Percentiles rank a stretch among this genome's conserved stretches.
These are phyloP conservation scores for Danielozyma ontarioensis DNA, from an alignment of 805 yeast species.

Conservation along the genomic window DNA sequence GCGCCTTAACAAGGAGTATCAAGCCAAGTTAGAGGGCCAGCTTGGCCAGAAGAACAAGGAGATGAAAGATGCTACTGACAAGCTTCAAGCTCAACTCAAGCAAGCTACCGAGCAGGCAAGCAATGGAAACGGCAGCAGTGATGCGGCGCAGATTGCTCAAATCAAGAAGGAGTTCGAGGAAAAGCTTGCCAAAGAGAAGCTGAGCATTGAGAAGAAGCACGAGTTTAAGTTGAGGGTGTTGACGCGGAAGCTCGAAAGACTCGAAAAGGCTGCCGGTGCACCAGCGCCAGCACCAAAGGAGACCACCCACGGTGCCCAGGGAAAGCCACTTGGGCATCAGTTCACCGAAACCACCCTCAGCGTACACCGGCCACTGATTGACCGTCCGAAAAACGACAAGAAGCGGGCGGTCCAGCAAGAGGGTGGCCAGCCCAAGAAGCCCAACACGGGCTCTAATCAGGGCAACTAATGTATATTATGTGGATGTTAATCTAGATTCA, in stretches of 20 bases:
- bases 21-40: conserved; percentile 21
- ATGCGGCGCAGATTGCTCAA: conserved; percentile 6
- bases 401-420: not conserved
- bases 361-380: not conserved
- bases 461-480: too few relatives aligned
- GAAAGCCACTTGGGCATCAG: not conserved
- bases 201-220: conserved; percentile 8
- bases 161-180: conserved; percentile 9
- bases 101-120: not conserved
- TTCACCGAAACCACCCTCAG: not conserved
- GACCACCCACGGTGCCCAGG: too few relatives aligned
- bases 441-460: too few relatives aligned
- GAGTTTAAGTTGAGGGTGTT: conserved; percentile 15
- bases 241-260: conserved; percentile 11
- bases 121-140: conserved; percentile 9
- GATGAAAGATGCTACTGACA: conserved; percentile 7
- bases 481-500: too few relatives aligned
- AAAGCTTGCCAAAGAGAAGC: conserved; percentile 10
- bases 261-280: conserved; percentile 1
- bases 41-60: conserved; percentile 8
- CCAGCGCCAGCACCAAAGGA: not conserved
- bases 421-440: not conserved
- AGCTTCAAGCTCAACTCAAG: not conserved
- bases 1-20: conserved; percentile 23
- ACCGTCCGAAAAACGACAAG: not conserved